Base-by-base conservation (phyloP, 805 yeast genomes). In the Candida tallmaniae region DNA sequence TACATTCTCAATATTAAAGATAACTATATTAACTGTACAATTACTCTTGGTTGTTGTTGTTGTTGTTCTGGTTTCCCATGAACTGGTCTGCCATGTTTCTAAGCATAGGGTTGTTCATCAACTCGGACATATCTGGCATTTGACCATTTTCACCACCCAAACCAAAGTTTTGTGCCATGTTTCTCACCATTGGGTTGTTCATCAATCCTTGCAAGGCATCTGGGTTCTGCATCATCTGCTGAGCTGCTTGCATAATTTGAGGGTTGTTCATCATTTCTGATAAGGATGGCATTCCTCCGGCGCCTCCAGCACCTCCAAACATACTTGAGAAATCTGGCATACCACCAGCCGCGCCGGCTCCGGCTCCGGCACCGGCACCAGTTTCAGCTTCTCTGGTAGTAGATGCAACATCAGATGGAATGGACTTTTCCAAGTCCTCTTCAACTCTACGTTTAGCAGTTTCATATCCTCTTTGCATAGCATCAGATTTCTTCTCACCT, bases 401-500 rank as follows among this genome's bases (percentile, higher is more conserved):
- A 26, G 63, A 46, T 29, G 64, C 54, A 28, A 36, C 41, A 21
- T 39, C 10, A 4, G 23, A 25, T 18, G 42, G 42, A 28, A 43
- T 34, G 3, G 61, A 50, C 34, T 44, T 56, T 46, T 71, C 77
- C 45, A 80, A 62, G 36, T 86, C 84, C 53, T 82, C 89, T 50
- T 83, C 87, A 25, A 84, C 86, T 56, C 89, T 80, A 60, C 76
- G 76, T 67, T 86, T 85, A 16, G 97, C 97, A 23, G 96, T 85
- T 59, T 90, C 96, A 56, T 78, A 88, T 35, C 96, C 98, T 54
- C 81, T 80, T 60, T 74, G 76, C 96, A 90, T 90, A 12, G 93
- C 89, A 26, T 83, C 95, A 6, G 89, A 76, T 30, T 90, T 87
- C 17, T 67, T 63, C 29, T 78, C 83, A 28, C 97, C 96, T 64